Evolutionary conservation across 805 yeast genomes (phyloP), one percentile per base, ranked within the genome.

Genomic region (Metschnikowia koreensis): DNA sequence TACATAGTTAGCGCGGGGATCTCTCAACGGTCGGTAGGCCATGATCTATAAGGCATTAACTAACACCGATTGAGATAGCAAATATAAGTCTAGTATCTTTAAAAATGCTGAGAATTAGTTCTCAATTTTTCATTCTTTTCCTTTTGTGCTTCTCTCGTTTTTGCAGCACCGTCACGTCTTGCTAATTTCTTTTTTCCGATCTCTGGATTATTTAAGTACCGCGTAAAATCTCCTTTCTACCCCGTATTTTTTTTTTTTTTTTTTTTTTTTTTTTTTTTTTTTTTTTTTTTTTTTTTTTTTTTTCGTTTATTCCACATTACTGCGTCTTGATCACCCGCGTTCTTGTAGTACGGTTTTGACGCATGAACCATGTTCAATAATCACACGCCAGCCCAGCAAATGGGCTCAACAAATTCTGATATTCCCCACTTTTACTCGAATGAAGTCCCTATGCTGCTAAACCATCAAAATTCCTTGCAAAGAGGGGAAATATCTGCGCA

Each of bases 141-240:
- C 34, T 42, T 42, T 17, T 33, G n/a, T 31, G 15, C 27, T 12
- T 7, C 13, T 16, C 13, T 26, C 39, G 48, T 13, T 36, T 45
- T 45, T 45, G 48, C 48, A 45, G 43, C 48, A 34, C 27, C 3
- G 38, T 38, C 48, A 45, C 38, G 48, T 29, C 15, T 38, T 28
- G 42, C 12, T 7, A n/a, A n/a, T 45, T 45, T 28, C 43, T 38
- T 38, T 38, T 45, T n/a, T 28, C 22, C 9, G 17, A 31, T 45
- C 15, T 40, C 11, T 9, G 27, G 9, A 15, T 7, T 41, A 41
- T 41, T n/a, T 28, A 41, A 29, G 31, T 15, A 15, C 34, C n/a
- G 27, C 26, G 44, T 15, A 8, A n/a, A 22, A 22, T 22, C 13
- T 31, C 34, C 34, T 12, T 6, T 31, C 34, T 12, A 9, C 34